These are phyloP conservation scores for Microbotryum lychnidis-dioicae DNA, from an alignment of 1,284 basidiomycete species.

Conservation along the genomic window DNA sequence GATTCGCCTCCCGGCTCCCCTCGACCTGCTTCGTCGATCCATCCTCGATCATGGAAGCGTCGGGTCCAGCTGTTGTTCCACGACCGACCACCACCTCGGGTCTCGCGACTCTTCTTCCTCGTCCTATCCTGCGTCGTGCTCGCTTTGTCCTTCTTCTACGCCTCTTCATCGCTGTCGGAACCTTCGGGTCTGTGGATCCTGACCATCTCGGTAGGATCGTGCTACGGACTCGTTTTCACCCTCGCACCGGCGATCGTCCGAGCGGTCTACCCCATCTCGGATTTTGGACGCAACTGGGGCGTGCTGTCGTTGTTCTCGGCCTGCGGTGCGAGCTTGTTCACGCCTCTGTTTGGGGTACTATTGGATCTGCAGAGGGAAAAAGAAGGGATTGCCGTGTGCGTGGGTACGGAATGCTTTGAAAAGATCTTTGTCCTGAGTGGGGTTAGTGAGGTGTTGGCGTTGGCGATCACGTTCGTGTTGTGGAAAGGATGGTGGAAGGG, in stretches of 20 bases:
- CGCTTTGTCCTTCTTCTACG: constrained; percentile 15
- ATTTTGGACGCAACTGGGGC: constrained; percentile 34
- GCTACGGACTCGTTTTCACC: constrained; percentile 31
- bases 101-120: constrained; percentile 27
- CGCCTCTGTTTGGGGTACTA: constrained; percentile 26
- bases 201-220: constrained; percentile 13
- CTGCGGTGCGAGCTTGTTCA: constrained; percentile 29
- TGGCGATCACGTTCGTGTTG: too few species aligned
- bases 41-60: background rate
- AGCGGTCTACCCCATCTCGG: constrained; percentile 20
- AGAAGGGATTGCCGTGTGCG: too few species aligned
- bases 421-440: background rate
- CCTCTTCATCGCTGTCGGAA: constrained; percentile 9
- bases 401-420: background rate
- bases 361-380: constrained; percentile 13
- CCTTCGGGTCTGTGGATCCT: constrained; percentile 25
- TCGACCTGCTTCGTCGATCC: background rate
- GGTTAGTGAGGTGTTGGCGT: too few species aligned
- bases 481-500: too few species aligned
- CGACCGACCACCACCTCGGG: background rate
- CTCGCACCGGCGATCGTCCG: constrained; percentile 29
- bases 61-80: background rate
- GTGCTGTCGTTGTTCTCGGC: constrained; percentile 33
- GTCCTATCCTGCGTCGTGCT: constrained; percentile 14
- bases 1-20: background rate